These are phyloP conservation scores for Paramecium tetraurelia DNA, from an alignment of 73 alveolate species.

Conservation along the genomic window DNA sequence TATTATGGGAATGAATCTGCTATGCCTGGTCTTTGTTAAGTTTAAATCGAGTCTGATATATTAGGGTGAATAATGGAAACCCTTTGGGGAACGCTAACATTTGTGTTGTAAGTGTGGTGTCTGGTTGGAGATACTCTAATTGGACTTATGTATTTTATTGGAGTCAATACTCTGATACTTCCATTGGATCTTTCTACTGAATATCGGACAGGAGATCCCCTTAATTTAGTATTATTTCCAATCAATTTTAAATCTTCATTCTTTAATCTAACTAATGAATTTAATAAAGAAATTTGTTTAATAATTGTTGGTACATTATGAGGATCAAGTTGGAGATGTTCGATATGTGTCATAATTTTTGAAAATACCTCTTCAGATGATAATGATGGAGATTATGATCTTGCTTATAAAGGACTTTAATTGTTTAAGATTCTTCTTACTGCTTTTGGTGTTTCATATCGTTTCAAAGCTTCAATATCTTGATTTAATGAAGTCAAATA, in stretches of 20 bases:
- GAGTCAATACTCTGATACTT: background rate
- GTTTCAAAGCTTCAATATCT: slow-evolving; percentile 11
- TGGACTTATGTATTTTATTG: background rate
- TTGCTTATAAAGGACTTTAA: background rate
- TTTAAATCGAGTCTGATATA: background rate
- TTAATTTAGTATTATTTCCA: background rate
- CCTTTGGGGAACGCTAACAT: slow-evolving; percentile 11
- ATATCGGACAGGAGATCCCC: background rate
- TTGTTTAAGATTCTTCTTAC: slow-evolving; percentile 37
- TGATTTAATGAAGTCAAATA: slow-evolving; percentile 17
- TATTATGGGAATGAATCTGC: background rate
- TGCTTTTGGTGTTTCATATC: slow-evolving; percentile 32
- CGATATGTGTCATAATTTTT: slow-evolving; percentile 22
- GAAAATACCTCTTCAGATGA: slow-evolving; percentile 18
- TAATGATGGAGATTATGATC: slow-evolving; percentile 41
- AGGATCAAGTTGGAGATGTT: slow-evolving; percentile 18
- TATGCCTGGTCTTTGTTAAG: background rate
- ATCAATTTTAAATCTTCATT: slow-evolving; percentile 32
- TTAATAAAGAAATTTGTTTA: slow-evolving; percentile 1
- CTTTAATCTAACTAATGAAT: slow-evolving; percentile 38
- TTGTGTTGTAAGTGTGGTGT: background rate
- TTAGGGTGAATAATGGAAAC: background rate
- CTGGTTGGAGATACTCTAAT: slow-evolving; percentile 12
- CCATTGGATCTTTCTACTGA: background rate
- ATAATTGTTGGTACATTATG: slow-evolving; percentile 30